Evolutionary conservation across 441 rosid genomes (phyloP).

Genomic region (Breynia disticha): DNA sequence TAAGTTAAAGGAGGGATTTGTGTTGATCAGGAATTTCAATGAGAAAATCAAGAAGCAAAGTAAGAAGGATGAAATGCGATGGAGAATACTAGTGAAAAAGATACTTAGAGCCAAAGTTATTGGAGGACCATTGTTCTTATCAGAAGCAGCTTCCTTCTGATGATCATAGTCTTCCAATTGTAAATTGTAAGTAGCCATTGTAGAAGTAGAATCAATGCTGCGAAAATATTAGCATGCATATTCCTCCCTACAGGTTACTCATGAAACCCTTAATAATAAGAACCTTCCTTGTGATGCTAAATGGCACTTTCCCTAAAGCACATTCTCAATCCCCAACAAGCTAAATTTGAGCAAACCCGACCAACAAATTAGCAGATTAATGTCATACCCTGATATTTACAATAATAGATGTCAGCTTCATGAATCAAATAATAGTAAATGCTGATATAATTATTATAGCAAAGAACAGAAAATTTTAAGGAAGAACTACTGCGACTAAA

Average conservation of each 20-base stretch:
- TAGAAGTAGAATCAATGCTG: slow-evolving; percentile 1
- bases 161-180: background rate
- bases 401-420: too few species aligned
- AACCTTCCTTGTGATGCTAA: background rate
- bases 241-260: background rate
- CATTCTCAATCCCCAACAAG: too few species aligned
- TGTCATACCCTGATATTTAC: too few species aligned
- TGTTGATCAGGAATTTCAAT: slow-evolving; percentile 43
- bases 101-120: slow-evolving; percentile 49
- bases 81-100: slow-evolving; percentile 69
- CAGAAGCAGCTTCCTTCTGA: slow-evolving; percentile 23
- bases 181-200: slow-evolving; percentile 6
- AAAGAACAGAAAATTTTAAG: too few species aligned
- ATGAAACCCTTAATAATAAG: background rate
- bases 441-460: too few species aligned
- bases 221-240: background rate
- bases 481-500: too few species aligned
- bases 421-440: too few species aligned
- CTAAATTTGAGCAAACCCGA: too few species aligned
- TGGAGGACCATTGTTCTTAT: slow-evolving; percentile 46
- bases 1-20: too few species aligned
- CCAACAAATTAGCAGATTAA: too few species aligned
- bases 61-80: slow-evolving; percentile 72
- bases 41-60: slow-evolving; percentile 51
- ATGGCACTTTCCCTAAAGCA: background rate